phyloP scores from a whole-genome alignment of 176 grass and related monocot species.

The Oryza australiensis region DNA sequence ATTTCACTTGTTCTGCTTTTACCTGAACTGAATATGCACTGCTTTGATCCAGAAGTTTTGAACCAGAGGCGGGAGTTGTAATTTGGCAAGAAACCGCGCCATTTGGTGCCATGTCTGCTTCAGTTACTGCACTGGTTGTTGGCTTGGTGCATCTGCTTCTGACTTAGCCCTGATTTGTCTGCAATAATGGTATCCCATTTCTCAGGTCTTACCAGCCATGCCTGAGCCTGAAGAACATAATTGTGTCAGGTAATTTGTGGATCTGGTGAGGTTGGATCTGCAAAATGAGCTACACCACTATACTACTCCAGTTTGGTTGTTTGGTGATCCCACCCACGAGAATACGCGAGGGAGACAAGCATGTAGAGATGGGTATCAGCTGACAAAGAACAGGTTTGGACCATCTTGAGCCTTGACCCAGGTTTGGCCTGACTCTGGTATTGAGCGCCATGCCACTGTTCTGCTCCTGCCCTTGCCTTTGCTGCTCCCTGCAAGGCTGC shows the following conservation, averaged over 20 bases:
- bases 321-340: slow-evolving; percentile 2
- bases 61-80: background rate
- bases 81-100: background rate
- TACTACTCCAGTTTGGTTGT: background rate
- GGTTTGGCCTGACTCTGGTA: background rate
- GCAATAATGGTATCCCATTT: background rate
- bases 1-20: background rate
- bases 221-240: background rate
- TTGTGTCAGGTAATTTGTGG: background rate
- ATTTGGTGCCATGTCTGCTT: background rate
- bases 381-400: slow-evolving; percentile 38
- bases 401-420: slow-evolving; percentile 25
- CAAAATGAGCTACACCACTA: slow-evolving; percentile 31
- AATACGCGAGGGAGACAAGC: slow-evolving; percentile 16
- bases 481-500: background rate
- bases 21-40: background rate
- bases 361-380: slow-evolving; percentile 24
- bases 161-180: background rate
- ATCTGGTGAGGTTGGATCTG: slow-evolving; percentile 26
- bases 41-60: slow-evolving; percentile 17
- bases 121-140: background rate
- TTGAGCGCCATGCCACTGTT: background rate
- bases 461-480: background rate
- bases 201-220: background rate
- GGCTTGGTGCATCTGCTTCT: background rate